phyloP scores from a whole-genome alignment of 768 basidiomycete genomes.

The Candolleomyces aberdarensis region DNA sequence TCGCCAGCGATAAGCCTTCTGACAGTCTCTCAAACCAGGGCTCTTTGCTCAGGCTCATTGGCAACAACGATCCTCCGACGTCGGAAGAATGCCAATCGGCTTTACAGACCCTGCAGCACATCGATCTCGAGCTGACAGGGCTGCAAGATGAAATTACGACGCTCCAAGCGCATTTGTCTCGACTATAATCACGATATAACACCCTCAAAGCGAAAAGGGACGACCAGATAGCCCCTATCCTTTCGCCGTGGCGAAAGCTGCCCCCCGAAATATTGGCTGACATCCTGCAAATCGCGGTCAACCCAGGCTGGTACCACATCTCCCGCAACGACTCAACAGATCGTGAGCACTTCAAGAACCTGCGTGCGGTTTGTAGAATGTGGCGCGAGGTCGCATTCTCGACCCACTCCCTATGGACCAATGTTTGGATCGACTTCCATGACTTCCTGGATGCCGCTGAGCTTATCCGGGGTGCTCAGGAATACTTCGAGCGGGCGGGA shows the following conservation, averaged over 20 bases:
- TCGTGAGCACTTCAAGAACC: neutral
- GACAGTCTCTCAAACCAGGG: no score
- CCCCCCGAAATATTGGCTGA: neutral
- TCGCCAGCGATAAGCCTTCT: no score
- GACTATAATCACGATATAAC: no score
- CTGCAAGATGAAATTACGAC: no score
- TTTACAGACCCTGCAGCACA: no score
- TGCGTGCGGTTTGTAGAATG: neutral
- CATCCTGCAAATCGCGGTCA: neutral
- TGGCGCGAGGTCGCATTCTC: neutral
- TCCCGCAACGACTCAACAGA: neutral
- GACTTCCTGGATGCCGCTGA: neutral
- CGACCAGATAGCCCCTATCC: no score
- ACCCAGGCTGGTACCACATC: neutral
- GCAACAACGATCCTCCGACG: no score
- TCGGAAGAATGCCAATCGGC: no score
- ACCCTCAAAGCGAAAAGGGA: no score
- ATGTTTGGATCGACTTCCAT: neutral
- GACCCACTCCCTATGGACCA: neutral
- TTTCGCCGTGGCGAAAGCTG: neutral
- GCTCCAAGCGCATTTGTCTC: no score
- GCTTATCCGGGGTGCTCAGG: neutral
- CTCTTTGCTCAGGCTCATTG: no score
- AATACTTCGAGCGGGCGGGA: neutral
- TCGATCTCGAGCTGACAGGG: no score